Conservation (phyloP, 345 rosid genomes). For the Moricandia arvensis region DNA sequence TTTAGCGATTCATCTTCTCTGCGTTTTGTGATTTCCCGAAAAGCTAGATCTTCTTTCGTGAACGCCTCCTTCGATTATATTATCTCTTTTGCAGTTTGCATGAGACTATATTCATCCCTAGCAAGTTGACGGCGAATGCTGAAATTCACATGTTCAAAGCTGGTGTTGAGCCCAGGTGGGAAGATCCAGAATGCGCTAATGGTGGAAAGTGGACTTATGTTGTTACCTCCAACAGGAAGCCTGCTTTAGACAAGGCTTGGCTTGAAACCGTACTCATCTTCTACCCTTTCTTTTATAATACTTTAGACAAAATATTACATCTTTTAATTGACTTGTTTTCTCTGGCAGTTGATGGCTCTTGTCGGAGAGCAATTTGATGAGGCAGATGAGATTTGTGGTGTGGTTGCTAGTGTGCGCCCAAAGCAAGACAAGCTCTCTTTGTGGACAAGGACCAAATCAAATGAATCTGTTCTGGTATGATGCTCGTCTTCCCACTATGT, state of each 20-base stretch:
- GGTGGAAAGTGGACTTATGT: slow-evolving; percentile 96
- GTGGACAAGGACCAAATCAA: slow-evolving; percentile 85
- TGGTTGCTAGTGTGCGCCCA: slow-evolving; percentile 83
- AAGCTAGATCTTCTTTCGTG: neutral
- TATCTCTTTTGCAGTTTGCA: slow-evolving; percentile 67
- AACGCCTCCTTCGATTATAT: too few relatives aligned
- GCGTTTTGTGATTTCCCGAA: neutral
- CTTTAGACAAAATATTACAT: too few relatives aligned
- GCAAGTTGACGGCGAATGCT: slow-evolving; percentile 58
- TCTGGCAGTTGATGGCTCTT: slow-evolving; percentile 73
- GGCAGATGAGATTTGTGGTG: slow-evolving; percentile 87
- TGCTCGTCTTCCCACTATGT: neutral
- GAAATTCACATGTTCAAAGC: slow-evolving; percentile 87
- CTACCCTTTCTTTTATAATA: too few relatives aligned
- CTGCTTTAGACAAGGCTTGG: slow-evolving; percentile 68
- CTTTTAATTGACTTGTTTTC: too few relatives aligned
- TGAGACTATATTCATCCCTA: slow-evolving; percentile 74
- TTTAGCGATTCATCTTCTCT: neutral
- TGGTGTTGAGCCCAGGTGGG: slow-evolving; percentile 96
- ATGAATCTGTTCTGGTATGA: slow-evolving; percentile 86
- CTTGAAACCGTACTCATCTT: slow-evolving; percentile 66
- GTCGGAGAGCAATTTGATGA: slow-evolving; percentile 96
- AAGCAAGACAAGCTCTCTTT: slow-evolving; percentile 82
- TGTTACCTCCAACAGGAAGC: slow-evolving; percentile 50
- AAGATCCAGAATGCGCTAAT: slow-evolving; percentile 88